Evolutionary conservation across 2,329 filamentous ascomycete species (phyloP).

Genomic region (Phyllosticta capitalensis): DNA sequence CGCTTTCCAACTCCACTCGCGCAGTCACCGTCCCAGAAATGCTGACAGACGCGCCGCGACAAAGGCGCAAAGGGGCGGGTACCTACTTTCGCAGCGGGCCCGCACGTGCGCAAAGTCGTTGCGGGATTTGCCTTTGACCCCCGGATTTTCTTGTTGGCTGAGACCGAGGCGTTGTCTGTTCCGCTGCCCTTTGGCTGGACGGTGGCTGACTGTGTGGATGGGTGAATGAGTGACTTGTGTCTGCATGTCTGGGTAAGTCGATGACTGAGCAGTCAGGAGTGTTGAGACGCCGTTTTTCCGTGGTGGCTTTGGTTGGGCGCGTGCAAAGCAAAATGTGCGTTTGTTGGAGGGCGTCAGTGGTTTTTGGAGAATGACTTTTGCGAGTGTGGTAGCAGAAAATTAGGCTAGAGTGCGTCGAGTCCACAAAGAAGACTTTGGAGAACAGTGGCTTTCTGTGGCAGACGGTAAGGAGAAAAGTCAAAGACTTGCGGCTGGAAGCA

Average conservation of each 20-base stretch:
- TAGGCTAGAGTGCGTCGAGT: too few relatives aligned
- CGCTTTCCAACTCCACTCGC: slow-evolving; percentile 7
- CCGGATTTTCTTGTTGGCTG: not conserved
- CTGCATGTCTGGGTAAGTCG: not conserved
- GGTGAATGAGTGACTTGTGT: not conserved
- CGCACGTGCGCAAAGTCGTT: not conserved
- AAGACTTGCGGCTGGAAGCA: too few relatives aligned
- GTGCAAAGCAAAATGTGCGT: not conserved
- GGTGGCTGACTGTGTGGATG: too few relatives aligned
- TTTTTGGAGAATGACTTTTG: not conserved
- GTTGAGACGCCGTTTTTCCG: not conserved
- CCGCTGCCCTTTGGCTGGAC: too few relatives aligned
- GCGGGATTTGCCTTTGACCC: not conserved
- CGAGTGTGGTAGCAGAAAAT: too few relatives aligned
- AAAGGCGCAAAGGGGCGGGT: too few relatives aligned
- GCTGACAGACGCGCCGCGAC: too few relatives aligned
- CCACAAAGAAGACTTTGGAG: too few relatives aligned
- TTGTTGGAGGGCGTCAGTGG: not conserved
- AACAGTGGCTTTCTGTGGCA: too few relatives aligned
- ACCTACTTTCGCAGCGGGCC: not conserved
- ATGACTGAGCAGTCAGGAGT: not conserved
- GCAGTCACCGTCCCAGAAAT: too few relatives aligned
- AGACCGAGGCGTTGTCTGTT: not conserved
- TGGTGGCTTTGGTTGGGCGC: not conserved
- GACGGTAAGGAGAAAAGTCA: too few relatives aligned